Percentiles rank a stretch among this genome's conserved stretches.
Conservation (phyloP, 164 flowering plant species). For the Platanus orientalis region DNA sequence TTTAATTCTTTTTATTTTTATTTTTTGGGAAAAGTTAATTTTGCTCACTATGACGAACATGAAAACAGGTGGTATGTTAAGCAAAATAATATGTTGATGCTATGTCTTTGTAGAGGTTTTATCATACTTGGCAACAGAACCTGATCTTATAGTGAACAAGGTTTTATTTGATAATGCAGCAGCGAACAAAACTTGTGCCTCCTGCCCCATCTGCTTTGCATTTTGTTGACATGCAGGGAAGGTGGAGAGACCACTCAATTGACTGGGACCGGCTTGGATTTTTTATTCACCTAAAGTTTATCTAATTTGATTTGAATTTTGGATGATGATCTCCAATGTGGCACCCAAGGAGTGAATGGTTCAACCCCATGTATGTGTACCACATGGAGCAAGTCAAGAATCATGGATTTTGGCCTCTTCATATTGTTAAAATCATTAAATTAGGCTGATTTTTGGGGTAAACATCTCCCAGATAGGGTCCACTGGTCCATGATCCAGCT, state of each 20-base stretch:
- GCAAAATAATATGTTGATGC: too few relatives aligned
- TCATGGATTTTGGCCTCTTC: too few relatives aligned
- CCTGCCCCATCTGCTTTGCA: background rate
- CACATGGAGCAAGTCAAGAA: background rate
- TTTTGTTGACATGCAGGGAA: background rate
- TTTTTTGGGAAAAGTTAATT: too few relatives aligned
- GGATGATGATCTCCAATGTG: background rate
- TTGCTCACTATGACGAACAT: too few relatives aligned
- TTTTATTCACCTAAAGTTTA: background rate
- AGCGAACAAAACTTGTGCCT: constrained; percentile 3
- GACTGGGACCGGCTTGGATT: background rate
- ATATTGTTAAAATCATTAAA: too few relatives aligned
- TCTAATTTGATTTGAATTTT: background rate
- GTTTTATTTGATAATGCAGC: constrained; percentile 11
- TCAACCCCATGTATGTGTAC: background rate
- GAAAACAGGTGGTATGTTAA: too few relatives aligned
- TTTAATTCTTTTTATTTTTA: too few relatives aligned
- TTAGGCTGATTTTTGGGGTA: too few relatives aligned
- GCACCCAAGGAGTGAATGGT: background rate
- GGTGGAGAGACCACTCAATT: background rate
- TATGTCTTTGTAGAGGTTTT: too few relatives aligned
- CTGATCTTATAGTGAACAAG: constrained; percentile 12
- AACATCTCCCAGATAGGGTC: background rate
- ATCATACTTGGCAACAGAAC: too few relatives aligned
- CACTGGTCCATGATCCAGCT: background rate